phyloP scores from a whole-genome alignment of 371 early-diverging fungal species.

The Circinella umbellata region DNA sequence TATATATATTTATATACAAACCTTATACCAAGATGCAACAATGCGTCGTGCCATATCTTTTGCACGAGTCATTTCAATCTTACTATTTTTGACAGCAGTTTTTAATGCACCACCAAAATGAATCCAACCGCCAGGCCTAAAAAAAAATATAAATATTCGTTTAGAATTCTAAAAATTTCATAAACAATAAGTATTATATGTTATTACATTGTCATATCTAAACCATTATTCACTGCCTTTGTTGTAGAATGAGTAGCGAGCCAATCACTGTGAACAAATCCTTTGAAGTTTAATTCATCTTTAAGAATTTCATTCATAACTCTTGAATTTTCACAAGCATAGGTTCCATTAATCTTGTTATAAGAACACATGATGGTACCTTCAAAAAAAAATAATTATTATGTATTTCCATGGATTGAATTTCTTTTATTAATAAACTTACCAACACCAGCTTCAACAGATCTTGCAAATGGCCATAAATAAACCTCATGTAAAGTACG shows the following conservation, averaged over 20 bases:
- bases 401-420: too few relatives aligned
- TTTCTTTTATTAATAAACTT: too few relatives aligned
- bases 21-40: slow-evolving; percentile 58
- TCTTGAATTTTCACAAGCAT: slow-evolving; percentile 54
- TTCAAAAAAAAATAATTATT: too few relatives aligned
- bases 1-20: neutral
- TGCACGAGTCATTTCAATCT: slow-evolving; percentile 32
- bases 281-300: slow-evolving; percentile 50
- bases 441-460: slow-evolving; percentile 49
- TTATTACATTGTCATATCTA: slow-evolving; percentile 55
- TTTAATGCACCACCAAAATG: slow-evolving; percentile 41
- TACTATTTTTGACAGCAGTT: slow-evolving; percentile 24
- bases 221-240: slow-evolving; percentile 36
- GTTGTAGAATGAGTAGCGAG: slow-evolving; percentile 17
- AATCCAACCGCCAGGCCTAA: slow-evolving; percentile 30
- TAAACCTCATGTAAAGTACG: slow-evolving; percentile 60
- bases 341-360: slow-evolving; percentile 47
- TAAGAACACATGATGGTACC: slow-evolving; percentile 54
- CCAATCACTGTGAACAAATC: slow-evolving; percentile 30
- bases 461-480: slow-evolving; percentile 46
- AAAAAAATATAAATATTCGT: neutral
- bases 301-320: slow-evolving; percentile 51
- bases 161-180: neutral
- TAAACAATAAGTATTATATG: too few relatives aligned
- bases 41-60: slow-evolving; percentile 62